Evolutionary conservation across 2,329 filamentous ascomycete genomes (phyloP).

Genomic region (Dactylellina sp.): DNA sequence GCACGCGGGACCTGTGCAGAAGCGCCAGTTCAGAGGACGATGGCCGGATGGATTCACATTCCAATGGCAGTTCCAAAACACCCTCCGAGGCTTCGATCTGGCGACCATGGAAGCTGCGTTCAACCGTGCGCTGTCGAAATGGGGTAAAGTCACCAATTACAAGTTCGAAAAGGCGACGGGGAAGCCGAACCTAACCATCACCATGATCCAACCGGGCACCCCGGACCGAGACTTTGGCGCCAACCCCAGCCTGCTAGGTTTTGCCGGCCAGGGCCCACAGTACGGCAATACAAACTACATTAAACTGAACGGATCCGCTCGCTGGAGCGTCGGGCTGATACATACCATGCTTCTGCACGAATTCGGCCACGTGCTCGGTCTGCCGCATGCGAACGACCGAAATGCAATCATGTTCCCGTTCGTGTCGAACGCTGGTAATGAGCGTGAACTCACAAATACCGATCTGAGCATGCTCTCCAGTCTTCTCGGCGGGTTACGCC

Average conservation of each 20-base stretch:
- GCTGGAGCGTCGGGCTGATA: slow-evolving; percentile 14
- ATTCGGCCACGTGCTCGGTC: slow-evolving; percentile 13
- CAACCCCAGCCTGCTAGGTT: slow-evolving; percentile 6
- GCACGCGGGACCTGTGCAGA: too few relatives aligned
- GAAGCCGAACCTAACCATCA: background rate
- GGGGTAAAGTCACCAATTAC: slow-evolving; percentile 1
- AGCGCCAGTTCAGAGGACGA: background rate
- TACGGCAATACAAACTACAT: slow-evolving; percentile 3
- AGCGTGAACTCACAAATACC: too few relatives aligned
- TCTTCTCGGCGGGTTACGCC: too few relatives aligned
- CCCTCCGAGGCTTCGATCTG: background rate
- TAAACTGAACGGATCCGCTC: too few relatives aligned
- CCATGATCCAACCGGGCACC: slow-evolving; percentile 9
- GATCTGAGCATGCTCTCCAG: too few relatives aligned
- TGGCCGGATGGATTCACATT: background rate
- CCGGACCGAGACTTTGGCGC: background rate
- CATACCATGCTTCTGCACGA: slow-evolving; percentile 28
- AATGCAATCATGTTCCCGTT: too few relatives aligned
- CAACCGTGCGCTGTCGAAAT: slow-evolving; percentile 1
- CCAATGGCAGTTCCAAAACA: slow-evolving; percentile 11
- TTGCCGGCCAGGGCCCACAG: slow-evolving; percentile 13
- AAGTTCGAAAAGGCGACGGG: slow-evolving; percentile 12
- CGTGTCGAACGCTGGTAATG: too few relatives aligned
- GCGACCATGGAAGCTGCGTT: slow-evolving; percentile 12
- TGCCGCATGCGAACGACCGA: slow-evolving; percentile 4